Conservation (phyloP, 306 rosid genomes). For the Trichosanthes truncata region DNA sequence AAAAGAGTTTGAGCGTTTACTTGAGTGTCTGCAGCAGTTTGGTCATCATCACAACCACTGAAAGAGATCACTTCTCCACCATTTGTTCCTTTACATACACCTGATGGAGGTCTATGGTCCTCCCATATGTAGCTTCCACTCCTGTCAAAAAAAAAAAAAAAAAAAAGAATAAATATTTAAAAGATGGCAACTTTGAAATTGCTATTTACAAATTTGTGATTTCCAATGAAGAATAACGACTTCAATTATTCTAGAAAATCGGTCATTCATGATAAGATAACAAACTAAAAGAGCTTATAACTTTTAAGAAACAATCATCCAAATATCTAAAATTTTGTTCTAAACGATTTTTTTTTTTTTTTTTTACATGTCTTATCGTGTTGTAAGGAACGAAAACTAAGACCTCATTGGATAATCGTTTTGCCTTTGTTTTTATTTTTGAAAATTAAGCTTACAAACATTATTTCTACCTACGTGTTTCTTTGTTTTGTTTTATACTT, state of each 20-base stretch:
- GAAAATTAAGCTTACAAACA: no score
- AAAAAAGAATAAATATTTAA: not conserved
- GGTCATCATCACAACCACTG: conserved; percentile 45
- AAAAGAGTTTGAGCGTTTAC: not conserved
- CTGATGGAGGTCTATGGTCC: conserved; percentile 41
- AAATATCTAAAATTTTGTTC: not conserved
- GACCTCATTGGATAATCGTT: no score
- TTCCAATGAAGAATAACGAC: not conserved
- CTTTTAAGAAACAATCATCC: not conserved
- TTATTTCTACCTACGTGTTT: no score
- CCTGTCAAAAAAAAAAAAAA: conserved; percentile 10
- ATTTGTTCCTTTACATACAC: conserved; percentile 37
- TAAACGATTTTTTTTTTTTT: no score
- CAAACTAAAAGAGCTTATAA: not conserved
- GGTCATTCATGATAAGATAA: no score
- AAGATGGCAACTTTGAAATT: no score
- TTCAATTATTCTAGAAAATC: no score
- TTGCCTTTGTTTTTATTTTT: no score
- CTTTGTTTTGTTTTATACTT: no score
- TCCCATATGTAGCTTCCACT: conserved; percentile 33
- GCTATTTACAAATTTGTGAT: not conserved
- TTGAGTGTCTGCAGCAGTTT: conserved; percentile 34
- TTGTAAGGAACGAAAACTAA: not conserved
- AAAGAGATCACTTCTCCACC: conserved; percentile 45
- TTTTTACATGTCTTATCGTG: not conserved